Evolutionary conservation across 345 rosid species (phyloP), one percentile per base, ranked within the genome.

Genomic region (Euclidium syriacum): DNA sequence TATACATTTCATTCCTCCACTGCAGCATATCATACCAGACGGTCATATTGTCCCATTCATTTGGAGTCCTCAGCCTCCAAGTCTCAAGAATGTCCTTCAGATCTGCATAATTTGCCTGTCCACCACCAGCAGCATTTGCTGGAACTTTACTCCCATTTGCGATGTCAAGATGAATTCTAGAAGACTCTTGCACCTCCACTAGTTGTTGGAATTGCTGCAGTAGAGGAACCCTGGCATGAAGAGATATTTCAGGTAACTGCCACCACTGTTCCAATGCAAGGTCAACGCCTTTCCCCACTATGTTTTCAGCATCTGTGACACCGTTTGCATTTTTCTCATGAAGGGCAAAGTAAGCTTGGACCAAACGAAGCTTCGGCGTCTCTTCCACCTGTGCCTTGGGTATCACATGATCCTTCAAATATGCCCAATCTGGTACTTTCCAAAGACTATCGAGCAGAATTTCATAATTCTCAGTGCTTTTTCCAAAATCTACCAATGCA

Each of bases 371-470:
- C 75, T 94, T 94, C 3, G 96, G 95, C 3, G 95, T 87, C 66
- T 94, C 99, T 81, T 94, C 97, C 12, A 90, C 97, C 62, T 94
- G 99, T 60, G 96, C 99, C 75, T 90, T 94, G 19, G 95, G 90
- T 52, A 94, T 81, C 63, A 90, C 96, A 63, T 90, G 85, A 64
- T 94, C 96, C 76, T 84, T 94, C 88, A 94, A 76, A 56, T 84
- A 83, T 36, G 80, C 71, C 99, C 99, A 94, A 71, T 94, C 97
- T 50, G 97, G 95, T 68, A 81, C 43, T 71, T 94, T 94, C 99
- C 99, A 94, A 10, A 94, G 87, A 67, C 81, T 78, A 75, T 94
- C 99, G 58, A 94, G 95, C 66, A 94, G 83, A 67, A 94, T 81
- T 62, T 94, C 95, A 75, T 94, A 90, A 66, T 90, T 87, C 70